Conservation (phyloP, 257 asterid species). For the Solanum tarapatanum region DNA sequence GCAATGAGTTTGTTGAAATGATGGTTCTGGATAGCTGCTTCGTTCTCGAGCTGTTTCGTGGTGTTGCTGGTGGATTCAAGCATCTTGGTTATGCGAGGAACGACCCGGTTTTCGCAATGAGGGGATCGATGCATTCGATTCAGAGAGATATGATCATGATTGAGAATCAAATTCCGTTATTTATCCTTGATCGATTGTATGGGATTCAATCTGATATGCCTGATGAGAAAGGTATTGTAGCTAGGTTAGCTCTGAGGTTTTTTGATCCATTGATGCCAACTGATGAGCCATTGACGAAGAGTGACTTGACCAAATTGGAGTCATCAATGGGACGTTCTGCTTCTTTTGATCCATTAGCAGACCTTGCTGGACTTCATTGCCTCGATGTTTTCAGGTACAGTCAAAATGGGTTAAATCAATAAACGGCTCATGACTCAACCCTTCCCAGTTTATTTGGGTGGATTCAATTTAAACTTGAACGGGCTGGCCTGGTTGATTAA, state of each 20-base stretch:
- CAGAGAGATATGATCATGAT: slow-evolving; percentile 92
- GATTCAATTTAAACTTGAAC: too few species aligned
- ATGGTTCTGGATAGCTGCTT: slow-evolving; percentile 75
- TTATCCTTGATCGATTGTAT: slow-evolving; percentile 40
- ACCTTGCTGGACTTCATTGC: slow-evolving; percentile 65
- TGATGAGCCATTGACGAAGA: slow-evolving; percentile 53
- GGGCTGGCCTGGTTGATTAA: not conserved
- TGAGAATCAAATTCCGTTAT: slow-evolving; percentile 78
- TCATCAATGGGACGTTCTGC: slow-evolving; percentile 11
- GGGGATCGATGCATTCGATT: slow-evolving; percentile 73
- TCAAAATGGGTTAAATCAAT: not conserved
- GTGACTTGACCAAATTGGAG: slow-evolving; percentile 34
- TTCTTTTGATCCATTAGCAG: slow-evolving; percentile 57
- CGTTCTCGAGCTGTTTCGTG: slow-evolving; percentile 62
- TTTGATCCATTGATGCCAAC: slow-evolving; percentile 77
- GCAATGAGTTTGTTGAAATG: slow-evolving; percentile 68
- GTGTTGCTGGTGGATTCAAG: slow-evolving; percentile 55
- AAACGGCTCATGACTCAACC: not conserved
- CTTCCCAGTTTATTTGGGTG: not conserved
- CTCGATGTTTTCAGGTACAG: slow-evolving; percentile 54
- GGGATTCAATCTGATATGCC: slow-evolving; percentile 42
- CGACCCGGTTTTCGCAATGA: slow-evolving; percentile 75
- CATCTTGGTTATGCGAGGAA: slow-evolving; percentile 56
- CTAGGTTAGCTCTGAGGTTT: slow-evolving; percentile 53
- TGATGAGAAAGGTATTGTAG: slow-evolving; percentile 38